Evolutionary conservation across 768 basidiomycete genomes (phyloP), one percentile per base, ranked within the genome.

Genomic region (Pleurotus salmoneostramineus): DNA sequence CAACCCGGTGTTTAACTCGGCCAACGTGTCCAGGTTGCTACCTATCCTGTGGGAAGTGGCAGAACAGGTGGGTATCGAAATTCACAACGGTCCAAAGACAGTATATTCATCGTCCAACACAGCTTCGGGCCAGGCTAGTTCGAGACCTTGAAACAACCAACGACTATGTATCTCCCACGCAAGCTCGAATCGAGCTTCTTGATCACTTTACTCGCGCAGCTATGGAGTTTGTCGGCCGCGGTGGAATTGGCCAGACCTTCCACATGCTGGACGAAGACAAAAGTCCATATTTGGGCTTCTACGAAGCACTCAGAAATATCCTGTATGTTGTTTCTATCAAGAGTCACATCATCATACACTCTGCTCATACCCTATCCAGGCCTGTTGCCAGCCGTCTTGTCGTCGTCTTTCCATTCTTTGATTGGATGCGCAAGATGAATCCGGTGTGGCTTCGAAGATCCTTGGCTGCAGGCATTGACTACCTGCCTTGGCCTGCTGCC

Each of bases 351-450:
- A 48, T 4, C 8, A 46, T 15, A 8, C 7, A 40, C 15, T 3
- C 15, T 49, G 15, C 10, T 34, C 27, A 49, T 14, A n/a, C 21
- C 15, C 8, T 27, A 14, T 27, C 3, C 40, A 69, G 68, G 3
- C 68, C 68, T 3, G 50, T 65, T n/a, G 66, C 61, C 3, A 66
- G 68, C 40, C 57, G 62, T 0, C 33, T 69, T 6, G 67, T 69
- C 56, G 57, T 66, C 5, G 58, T 69, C 40, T 46, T 69, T 21
- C 68, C 68, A 0, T 69, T 63, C 58, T 46, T 67, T 15, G 54
- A 69, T 10, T 62, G 63, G 1, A 62, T 62, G 65, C 52, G 68
- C 27, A 66, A 63, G 43, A 66, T 66, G 31, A 37, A 59, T 33
- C 66, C 66, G 4, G 64, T 60, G 1, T 69, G 66, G 65, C 43